These are phyloP conservation scores for Calonectria leucothoes DNA, from an alignment of 2,329 filamentous ascomycete species.

Conservation along the genomic window DNA sequence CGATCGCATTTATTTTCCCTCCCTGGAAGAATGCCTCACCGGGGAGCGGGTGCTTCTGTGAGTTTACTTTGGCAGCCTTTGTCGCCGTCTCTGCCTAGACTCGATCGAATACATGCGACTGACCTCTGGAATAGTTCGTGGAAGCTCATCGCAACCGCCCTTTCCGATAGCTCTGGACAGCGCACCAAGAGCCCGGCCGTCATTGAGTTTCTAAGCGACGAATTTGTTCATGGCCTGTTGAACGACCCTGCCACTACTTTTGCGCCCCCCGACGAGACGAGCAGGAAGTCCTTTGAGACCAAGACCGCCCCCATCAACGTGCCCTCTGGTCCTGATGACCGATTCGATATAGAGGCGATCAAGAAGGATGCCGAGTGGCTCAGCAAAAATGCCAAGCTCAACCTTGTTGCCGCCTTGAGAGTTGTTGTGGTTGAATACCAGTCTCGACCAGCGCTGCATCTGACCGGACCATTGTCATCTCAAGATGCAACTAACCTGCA, in stretches of 20 bases:
- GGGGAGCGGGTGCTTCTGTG: conserved; percentile 86
- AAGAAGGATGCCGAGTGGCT: conserved; percentile 91
- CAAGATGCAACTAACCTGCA: conserved; percentile 83
- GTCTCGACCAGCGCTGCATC: conserved; percentile 76
- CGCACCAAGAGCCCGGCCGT: conserved; percentile 66
- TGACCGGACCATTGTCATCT: conserved; percentile 78
- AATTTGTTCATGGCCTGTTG: conserved; percentile 75
- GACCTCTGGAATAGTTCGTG: conserved; percentile 63
- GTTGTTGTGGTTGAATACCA: conserved; percentile 88
- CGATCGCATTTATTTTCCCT: conserved; percentile 82
- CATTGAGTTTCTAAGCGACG: conserved; percentile 76
- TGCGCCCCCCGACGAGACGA: conserved; percentile 67
- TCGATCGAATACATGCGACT: conserved; percentile 35
- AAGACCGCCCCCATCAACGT: conserved; percentile 90
- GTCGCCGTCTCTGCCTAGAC: conserved; percentile 22
- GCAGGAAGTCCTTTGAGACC: conserved; percentile 81
- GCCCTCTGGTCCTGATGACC: conserved; percentile 72
- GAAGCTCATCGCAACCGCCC: conserved; percentile 68
- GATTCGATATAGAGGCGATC: conserved; percentile 80
- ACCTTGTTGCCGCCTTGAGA: conserved; percentile 84
- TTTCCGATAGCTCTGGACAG: conserved; percentile 67
- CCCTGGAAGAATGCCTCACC: conserved; percentile 85
- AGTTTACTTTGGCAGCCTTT: conserved; percentile 48
- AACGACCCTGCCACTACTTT: conserved; percentile 78
- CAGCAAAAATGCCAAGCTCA: conserved; percentile 80